Evolutionary conservation across 1,139 yeast genomes (phyloP).

Genomic region (Yamadazyma oceani): DNA sequence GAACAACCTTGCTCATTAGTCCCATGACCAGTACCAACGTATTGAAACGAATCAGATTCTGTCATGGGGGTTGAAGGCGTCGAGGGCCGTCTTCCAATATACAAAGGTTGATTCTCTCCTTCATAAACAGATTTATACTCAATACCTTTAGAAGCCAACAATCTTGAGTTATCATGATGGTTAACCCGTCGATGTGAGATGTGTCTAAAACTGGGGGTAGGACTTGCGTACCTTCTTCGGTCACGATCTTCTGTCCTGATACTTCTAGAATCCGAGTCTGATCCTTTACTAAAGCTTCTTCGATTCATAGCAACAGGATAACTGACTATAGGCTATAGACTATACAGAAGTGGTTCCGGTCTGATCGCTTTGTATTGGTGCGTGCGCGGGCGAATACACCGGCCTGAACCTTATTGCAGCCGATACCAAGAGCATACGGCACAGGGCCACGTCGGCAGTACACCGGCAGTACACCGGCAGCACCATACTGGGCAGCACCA

Average conservation of each 20-base stretch:
- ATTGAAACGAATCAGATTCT: slow-evolving; percentile 8
- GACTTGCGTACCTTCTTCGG: slow-evolving; percentile 9
- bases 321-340: too few relatives aligned
- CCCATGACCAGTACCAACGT: neutral
- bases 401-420: too few relatives aligned
- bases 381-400: too few relatives aligned
- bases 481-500: too few relatives aligned
- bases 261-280: neutral
- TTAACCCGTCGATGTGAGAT: slow-evolving; percentile 35
- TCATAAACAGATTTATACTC: slow-evolving; percentile 18
- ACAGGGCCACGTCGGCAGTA: too few relatives aligned
- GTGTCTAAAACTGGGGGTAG: slow-evolving; percentile 34
- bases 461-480: too few relatives aligned
- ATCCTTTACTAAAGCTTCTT: neutral
- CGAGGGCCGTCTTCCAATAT: slow-evolving; percentile 8
- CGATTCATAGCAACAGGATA: neutral
- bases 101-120: slow-evolving; percentile 16
- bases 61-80: neutral
- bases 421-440: too few relatives aligned
- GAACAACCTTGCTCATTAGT: too few relatives aligned
- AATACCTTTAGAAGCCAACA: slow-evolving; percentile 7
- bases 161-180: slow-evolving; percentile 11
- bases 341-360: too few relatives aligned
- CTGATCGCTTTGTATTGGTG: too few relatives aligned
- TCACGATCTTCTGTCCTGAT: neutral